phyloP scores from a whole-genome alignment of 1,284 basidiomycete genomes.

The Malassezia nana region DNA sequence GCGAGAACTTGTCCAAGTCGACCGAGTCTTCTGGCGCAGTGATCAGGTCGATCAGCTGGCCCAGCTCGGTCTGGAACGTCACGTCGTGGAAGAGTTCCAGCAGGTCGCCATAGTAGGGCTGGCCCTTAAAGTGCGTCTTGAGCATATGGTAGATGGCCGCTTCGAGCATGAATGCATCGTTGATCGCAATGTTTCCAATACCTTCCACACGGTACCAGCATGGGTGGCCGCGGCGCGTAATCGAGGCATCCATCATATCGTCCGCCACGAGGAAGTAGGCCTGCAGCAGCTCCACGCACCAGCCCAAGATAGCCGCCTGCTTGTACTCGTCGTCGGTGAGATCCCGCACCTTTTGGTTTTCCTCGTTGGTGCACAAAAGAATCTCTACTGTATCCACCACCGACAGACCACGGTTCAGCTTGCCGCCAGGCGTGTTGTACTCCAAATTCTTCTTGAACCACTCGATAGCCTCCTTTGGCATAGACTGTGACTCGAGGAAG shows the following conservation, averaged over 20 bases:
- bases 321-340: conserved; percentile 61
- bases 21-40: conserved; percentile 84
- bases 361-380: conserved; percentile 55
- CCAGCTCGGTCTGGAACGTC: conserved; percentile 88
- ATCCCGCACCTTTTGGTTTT: conserved; percentile 52
- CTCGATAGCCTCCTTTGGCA: conserved; percentile 70
- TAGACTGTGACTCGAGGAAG: conserved; percentile 54
- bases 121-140: conserved; percentile 73
- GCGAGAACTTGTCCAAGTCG: conserved; percentile 76
- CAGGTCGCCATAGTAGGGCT: conserved; percentile 75
- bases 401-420: conserved; percentile 88
- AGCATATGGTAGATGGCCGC: conserved; percentile 82
- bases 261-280: conserved; percentile 95
- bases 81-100: conserved; percentile 84
- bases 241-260: conserved; percentile 91
- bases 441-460: conserved; percentile 68
- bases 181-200: conserved; percentile 82
- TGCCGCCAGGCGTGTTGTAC: conserved; percentile 90
- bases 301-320: conserved; percentile 80
- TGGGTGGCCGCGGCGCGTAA: conserved; percentile 92
- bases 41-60: conserved; percentile 88
- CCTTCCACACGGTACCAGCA: conserved; percentile 67
- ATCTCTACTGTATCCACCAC: conserved; percentile 90
- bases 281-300: conserved; percentile 96
- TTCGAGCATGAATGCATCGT: conserved; percentile 95